phyloP scores from a whole-genome alignment of 2,329 filamentous ascomycete species.

The Metarhizium anisopliae region DNA sequence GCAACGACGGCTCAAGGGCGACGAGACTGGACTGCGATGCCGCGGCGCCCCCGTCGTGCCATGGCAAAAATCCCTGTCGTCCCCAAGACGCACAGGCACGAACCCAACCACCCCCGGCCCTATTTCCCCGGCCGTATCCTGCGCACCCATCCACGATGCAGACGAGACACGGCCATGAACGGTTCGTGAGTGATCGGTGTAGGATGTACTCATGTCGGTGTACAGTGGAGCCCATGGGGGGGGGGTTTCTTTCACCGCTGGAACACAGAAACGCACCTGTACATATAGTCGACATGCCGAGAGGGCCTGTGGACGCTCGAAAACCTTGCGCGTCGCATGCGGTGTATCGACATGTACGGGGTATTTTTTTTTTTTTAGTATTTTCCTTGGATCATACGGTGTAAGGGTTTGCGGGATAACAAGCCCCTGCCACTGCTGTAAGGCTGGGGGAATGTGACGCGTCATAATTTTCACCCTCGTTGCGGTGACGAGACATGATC shows the following conservation, averaged over 20 bases:
- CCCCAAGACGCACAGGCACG: background rate
- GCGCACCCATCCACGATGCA: background rate
- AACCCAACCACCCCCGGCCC: background rate
- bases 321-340: background rate
- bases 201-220: background rate
- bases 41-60: background rate
- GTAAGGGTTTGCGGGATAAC: background rate
- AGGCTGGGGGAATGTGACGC: background rate
- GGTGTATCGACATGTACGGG: background rate
- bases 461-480: background rate
- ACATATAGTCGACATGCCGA: too few relatives aligned
- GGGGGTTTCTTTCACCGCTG: background rate
- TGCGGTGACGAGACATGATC: background rate
- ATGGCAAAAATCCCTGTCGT: background rate
- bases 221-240: background rate
- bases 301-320: too few relatives aligned
- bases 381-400: background rate
- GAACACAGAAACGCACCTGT: background rate
- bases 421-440: background rate
- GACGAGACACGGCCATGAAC: background rate
- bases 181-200: background rate
- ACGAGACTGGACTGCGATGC: background rate
- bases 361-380: too few relatives aligned
- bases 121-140: background rate
- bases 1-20: background rate